phyloP scores from a whole-genome alignment of 2,329 filamentous ascomycete genomes.

The Curvularia eragrostidis region DNA sequence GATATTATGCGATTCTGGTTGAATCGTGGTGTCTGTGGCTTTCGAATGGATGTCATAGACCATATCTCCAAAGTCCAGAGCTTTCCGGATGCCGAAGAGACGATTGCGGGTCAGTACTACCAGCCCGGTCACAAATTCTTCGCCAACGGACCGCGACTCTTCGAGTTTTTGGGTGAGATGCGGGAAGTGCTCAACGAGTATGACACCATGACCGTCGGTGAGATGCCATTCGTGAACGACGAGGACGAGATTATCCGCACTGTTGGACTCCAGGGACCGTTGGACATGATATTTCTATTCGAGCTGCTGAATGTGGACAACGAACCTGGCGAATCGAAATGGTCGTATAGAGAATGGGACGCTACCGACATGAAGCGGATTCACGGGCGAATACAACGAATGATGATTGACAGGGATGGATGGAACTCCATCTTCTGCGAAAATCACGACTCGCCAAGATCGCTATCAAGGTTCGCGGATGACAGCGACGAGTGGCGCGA shows the following conservation, averaged over 20 bases:
- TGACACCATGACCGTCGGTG: constrained; percentile 69
- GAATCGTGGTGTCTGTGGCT: constrained; percentile 66
- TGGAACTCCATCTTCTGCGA: constrained; percentile 62
- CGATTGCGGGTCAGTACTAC: constrained; percentile 42
- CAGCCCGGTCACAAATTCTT: constrained; percentile 61
- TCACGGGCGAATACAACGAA: constrained; percentile 41
- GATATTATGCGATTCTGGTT: constrained; percentile 81
- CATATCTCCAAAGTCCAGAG: constrained; percentile 45
- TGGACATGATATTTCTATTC: constrained; percentile 72
- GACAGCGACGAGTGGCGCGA: constrained; percentile 57
- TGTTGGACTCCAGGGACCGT: constrained; percentile 57
- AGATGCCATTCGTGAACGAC: constrained; percentile 63
- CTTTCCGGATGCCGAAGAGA: constrained; percentile 37
- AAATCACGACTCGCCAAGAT: constrained; percentile 62
- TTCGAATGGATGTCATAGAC: constrained; percentile 52
- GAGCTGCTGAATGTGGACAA: constrained; percentile 52
- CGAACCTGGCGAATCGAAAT: constrained; percentile 47
- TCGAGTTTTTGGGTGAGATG: constrained; percentile 73
- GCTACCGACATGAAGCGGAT: constrained; percentile 42
- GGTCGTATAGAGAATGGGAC: constrained; percentile 43
- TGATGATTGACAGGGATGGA: constrained; percentile 48
- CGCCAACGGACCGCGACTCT: constrained; percentile 71
- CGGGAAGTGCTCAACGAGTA: constrained; percentile 64
- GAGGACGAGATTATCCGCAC: constrained; percentile 56
- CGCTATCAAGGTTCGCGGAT: constrained; percentile 57